These are phyloP conservation scores for Komagataea norvegica DNA, from an alignment of 1,139 yeast species.

Conservation along the genomic window DNA sequence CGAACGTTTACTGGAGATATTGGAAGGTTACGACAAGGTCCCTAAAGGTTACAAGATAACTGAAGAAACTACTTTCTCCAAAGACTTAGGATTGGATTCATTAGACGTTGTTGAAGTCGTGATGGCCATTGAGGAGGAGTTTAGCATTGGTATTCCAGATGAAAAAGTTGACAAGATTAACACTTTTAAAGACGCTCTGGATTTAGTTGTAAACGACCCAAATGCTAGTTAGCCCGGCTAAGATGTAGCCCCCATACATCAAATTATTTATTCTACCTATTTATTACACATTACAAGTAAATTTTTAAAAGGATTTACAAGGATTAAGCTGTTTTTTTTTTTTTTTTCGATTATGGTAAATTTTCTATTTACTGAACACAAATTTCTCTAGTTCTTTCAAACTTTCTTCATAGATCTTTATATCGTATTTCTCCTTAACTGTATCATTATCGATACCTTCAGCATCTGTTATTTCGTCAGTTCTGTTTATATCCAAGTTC, in stretches of 20 bases:
- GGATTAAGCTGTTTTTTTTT: neutral
- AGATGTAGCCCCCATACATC: too few species aligned
- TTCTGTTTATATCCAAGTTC: constrained; percentile 37
- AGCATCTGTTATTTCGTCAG: constrained; percentile 14
- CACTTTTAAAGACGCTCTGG: constrained; percentile 79
- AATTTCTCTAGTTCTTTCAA: constrained; percentile 41
- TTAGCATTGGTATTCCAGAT: constrained; percentile 76
- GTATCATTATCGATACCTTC: constrained; percentile 17
- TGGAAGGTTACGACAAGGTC: constrained; percentile 80
- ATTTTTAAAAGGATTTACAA: neutral
- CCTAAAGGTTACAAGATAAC: constrained; percentile 39
- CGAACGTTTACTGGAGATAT: constrained; percentile 71
- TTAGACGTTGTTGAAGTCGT: constrained; percentile 86
- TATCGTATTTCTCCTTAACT: constrained; percentile 17
- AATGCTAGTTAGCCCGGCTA: constrained; percentile 60
- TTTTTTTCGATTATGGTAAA: neutral
- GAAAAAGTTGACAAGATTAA: constrained; percentile 78
- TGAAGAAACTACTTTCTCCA: constrained; percentile 57
- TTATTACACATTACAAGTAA: constrained; percentile 3
- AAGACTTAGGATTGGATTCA: constrained; percentile 81
- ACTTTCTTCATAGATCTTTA: constrained; percentile 37
- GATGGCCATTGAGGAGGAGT: constrained; percentile 85
- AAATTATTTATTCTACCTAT: constrained; percentile 9
- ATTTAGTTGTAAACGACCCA: constrained; percentile 66
- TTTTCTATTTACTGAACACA: constrained; percentile 26